Evolutionary conservation across 768 basidiomycete species (phyloP).

Genomic region (Pisolithus sp.): DNA sequence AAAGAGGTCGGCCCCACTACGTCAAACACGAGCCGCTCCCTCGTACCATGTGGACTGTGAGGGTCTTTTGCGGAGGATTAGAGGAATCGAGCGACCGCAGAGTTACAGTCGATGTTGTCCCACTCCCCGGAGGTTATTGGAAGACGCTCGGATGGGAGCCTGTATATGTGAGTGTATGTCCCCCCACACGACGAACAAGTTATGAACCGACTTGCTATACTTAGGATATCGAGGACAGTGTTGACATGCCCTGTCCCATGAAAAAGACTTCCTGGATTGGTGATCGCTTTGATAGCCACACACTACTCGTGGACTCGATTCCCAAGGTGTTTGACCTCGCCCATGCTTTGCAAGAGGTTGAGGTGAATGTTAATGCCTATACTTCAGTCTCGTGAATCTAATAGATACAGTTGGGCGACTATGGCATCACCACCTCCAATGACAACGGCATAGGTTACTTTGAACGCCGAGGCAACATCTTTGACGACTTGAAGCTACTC

Average conservation of each 20-base stretch:
- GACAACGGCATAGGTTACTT: background rate
- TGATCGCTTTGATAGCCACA: background rate
- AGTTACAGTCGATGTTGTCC: background rate
- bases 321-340: background rate
- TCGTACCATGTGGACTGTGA: background rate
- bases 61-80: background rate
- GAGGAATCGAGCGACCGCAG: background rate
- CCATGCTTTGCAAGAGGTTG: background rate
- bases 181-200: background rate
- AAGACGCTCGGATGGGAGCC: background rate
- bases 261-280: background rate
- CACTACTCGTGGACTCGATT: background rate
- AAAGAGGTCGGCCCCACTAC: background rate
- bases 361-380: background rate
- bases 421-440: background rate
- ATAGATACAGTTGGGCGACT: background rate
- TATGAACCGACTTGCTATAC: background rate
- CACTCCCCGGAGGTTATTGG: background rate
- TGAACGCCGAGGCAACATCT: background rate
- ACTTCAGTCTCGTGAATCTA: background rate
- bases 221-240: background rate
- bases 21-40: background rate
- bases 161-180: background rate
- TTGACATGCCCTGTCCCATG: background rate
- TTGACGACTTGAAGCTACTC: background rate